These are phyloP conservation scores for Cruciata laevipes DNA, from an alignment of 257 asterid genomes.

Conservation along the genomic window DNA sequence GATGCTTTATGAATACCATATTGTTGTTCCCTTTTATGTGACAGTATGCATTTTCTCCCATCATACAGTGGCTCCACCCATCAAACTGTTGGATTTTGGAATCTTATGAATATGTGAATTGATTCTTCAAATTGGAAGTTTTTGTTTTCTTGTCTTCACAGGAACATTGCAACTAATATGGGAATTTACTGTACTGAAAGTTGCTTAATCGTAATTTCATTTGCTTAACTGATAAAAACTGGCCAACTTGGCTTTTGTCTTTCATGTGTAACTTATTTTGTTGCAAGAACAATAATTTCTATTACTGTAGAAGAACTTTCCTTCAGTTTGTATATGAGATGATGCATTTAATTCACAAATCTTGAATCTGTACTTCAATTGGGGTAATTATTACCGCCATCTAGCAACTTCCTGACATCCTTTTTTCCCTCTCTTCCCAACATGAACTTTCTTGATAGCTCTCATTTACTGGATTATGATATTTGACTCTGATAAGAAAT, in stretches of 20 bases:
- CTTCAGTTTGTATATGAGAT: neutral
- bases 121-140: neutral
- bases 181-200: neutral
- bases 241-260: neutral
- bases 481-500: neutral
- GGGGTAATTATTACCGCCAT: neutral
- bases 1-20: neutral
- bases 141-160: neutral
- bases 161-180: neutral
- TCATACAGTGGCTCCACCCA: neutral
- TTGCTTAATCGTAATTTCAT: neutral
- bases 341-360: too few species aligned
- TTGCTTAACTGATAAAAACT: neutral
- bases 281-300: neutral
- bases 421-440: neutral
- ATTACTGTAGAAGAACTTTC: neutral
- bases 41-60: neutral
- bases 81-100: neutral
- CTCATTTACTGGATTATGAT: neutral
- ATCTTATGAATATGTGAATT: neutral
- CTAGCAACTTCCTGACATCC: neutral
- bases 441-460: neutral
- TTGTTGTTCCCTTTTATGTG: neutral
- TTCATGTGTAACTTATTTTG: neutral
- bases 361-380: neutral